Conservation (phyloP, 2,329 filamentous ascomycete genomes). For the Mycosphaerella sp. region DNA sequence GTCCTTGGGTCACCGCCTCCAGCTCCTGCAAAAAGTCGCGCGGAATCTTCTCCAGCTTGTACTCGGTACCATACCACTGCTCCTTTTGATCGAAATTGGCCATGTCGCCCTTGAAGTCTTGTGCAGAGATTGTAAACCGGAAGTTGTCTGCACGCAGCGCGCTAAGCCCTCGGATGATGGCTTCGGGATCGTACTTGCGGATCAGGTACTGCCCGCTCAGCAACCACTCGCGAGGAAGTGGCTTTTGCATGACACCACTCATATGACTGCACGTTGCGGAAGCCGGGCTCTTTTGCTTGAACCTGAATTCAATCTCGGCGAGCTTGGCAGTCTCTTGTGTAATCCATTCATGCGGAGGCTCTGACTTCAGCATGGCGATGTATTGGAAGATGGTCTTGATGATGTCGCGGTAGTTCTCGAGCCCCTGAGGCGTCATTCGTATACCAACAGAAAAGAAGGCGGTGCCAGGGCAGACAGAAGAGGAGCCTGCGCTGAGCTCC, state of each 20-base stretch:
- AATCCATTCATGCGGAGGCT: slow-evolving; percentile 82
- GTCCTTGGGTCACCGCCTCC: slow-evolving; percentile 51
- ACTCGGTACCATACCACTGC: slow-evolving; percentile 97
- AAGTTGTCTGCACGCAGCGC: slow-evolving; percentile 84
- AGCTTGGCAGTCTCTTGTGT: slow-evolving; percentile 86
- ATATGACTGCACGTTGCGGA: slow-evolving; percentile 82
- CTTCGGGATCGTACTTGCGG: slow-evolving; percentile 70
- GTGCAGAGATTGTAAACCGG: slow-evolving; percentile 73
- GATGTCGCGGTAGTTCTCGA: slow-evolving; percentile 75
- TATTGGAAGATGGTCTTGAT: slow-evolving; percentile 86
- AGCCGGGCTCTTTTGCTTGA: slow-evolving; percentile 85
- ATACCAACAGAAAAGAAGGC: slow-evolving; percentile 75
- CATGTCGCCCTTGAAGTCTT: slow-evolving; percentile 65
- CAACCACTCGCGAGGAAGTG: slow-evolving; percentile 77
- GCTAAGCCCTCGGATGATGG: slow-evolving; percentile 66
- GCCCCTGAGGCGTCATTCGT: slow-evolving; percentile 74
- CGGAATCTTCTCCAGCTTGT: slow-evolving; percentile 74
- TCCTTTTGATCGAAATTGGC: slow-evolving; percentile 70
- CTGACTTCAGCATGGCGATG: slow-evolving; percentile 74
- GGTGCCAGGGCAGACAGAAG: slow-evolving; percentile 70
- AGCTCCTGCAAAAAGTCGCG: slow-evolving; percentile 67
- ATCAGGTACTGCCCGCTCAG: slow-evolving; percentile 73
- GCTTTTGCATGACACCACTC: slow-evolving; percentile 85
- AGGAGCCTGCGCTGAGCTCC: slow-evolving; percentile 68
- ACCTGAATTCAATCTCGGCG: slow-evolving; percentile 90